These are phyloP conservation scores for Geotrichum carabidarum DNA, from an alignment of 1,139 yeast genomes.

Conservation along the genomic window DNA sequence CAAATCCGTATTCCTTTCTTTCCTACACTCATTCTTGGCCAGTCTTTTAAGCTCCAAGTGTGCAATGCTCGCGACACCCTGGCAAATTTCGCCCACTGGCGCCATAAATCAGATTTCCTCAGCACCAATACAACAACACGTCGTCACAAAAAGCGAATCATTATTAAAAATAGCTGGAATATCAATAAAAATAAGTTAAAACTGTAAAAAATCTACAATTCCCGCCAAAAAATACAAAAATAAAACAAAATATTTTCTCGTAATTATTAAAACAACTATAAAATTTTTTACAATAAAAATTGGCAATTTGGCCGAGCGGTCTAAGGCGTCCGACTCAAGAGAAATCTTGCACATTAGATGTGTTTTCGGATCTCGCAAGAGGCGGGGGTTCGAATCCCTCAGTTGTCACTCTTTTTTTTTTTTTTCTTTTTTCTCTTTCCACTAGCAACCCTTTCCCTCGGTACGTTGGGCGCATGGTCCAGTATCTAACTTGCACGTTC, in stretches of 20 bases:
- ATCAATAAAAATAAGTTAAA: background rate
- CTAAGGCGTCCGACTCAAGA: conserved; percentile 34
- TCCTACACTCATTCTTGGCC: no score
- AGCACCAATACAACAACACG: no score
- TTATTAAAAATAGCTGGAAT: background rate
- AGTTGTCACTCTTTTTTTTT: conserved; percentile 20
- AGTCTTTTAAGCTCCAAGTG: no score
- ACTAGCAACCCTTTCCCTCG: no score
- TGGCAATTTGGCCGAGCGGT: conserved; percentile 34
- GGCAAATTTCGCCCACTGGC: no score
- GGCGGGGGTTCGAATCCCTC: conserved; percentile 36
- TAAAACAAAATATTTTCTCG: background rate
- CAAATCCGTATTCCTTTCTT: no score
- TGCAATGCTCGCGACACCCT: no score
- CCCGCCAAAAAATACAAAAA: background rate
- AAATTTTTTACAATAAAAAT: background rate
- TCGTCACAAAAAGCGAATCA: no score
- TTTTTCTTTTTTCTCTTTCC: background rate
- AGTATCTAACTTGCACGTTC: no score
- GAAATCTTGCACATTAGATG: conserved; percentile 24
- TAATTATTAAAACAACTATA: background rate
- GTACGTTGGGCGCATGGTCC: no score
- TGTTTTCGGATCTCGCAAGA: conserved; percentile 32
- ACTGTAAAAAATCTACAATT: no score
- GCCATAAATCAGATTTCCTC: no score